Conservation (phyloP, 805 yeast species). For the Candida peoriensis region DNA sequence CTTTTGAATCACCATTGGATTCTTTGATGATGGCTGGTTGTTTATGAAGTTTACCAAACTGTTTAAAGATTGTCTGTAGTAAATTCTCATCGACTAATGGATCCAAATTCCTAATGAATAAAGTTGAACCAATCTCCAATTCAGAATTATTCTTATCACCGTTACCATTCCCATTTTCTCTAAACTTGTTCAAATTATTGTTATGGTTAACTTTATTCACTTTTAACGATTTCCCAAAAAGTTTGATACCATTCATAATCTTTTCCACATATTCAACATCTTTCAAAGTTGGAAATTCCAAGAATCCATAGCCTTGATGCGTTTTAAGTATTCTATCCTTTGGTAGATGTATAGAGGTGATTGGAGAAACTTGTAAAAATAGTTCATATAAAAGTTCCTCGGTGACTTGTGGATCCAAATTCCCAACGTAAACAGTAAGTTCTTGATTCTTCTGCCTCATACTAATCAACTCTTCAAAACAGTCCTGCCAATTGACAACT, state of each 20-base stretch:
- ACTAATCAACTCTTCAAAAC: too few relatives aligned
- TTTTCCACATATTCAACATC: conserved; percentile 71
- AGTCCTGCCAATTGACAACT: too few relatives aligned
- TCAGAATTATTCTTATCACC: conserved; percentile 15
- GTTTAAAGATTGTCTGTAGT: conserved; percentile 45
- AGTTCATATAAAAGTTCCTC: conserved; percentile 75
- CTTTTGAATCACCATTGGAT: conserved; percentile 43
- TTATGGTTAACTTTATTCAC: conserved; percentile 44
- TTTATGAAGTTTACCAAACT: conserved; percentile 59
- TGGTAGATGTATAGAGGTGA: conserved; percentile 66
- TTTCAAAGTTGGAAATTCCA: conserved; percentile 51
- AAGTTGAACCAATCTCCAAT: conserved; percentile 54
- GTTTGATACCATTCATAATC: conserved; percentile 51
- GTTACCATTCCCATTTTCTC: conserved; percentile 9
- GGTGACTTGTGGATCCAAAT: conserved; percentile 69
- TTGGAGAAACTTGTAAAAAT: conserved; percentile 80
- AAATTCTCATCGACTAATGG: conserved; percentile 57
- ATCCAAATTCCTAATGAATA: conserved; percentile 67
- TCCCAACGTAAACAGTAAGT: conserved; percentile 74
- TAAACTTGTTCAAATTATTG: conserved; percentile 7
- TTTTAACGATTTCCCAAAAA: conserved; percentile 58
- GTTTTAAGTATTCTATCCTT: conserved; percentile 64
- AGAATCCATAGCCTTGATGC: conserved; percentile 88
- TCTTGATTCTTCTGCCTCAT: conserved; percentile 47
- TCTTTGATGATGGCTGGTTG: conserved; percentile 49